Base-by-base conservation (phyloP, 306 rosid species). In the Vigna angularis region DNA sequence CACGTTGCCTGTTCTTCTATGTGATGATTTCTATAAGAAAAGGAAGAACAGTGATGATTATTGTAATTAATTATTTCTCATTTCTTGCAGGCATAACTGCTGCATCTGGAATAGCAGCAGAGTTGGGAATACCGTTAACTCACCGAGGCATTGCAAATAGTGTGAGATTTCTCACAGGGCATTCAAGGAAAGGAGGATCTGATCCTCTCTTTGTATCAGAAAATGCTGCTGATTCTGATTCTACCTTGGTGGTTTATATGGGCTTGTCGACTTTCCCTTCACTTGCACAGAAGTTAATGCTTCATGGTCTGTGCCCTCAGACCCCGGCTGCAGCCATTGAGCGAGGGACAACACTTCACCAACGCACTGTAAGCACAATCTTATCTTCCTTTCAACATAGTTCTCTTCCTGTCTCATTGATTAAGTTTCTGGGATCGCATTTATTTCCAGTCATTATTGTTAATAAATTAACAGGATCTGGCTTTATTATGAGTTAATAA, bases 261-360 rank as follows among this genome's bases (percentile, higher is more conserved):
- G 98, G 98, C 61, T 85, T 95, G 75, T 89, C 97, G 30, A 95
- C 98, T 47, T 89, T 95, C 70, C 98, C 97, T 55, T 84, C 98
- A 40, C 91, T 95, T 58, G 94, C 98, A 61, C 81, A 73, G 72
- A 92, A 92, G 87, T 83, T 95, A 80, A 89, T 92, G 86, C 88
- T 83, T 58, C 87, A 89, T n/a, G 97, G 97, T 85, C 85, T 95
- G 56, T 89, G 92, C 26, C 84, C 92, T 24, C 75, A 85, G 36
- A 94, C 97, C 10, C 98, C 98, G 5, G 92, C 98, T 48, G 97
- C 87, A 53, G 98, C 98, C 66, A 82, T 95, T 70, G 98, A 95
- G 80, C 87, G 97, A 77, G 98, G 98, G 82, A 95, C 97, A 73
- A 92, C 98, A 12, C 90, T 86, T 28, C 97, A 89, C 82, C 97